Base-by-base conservation (phyloP, 805 yeast species). In the Hanseniaspora opuntiae region DNA sequence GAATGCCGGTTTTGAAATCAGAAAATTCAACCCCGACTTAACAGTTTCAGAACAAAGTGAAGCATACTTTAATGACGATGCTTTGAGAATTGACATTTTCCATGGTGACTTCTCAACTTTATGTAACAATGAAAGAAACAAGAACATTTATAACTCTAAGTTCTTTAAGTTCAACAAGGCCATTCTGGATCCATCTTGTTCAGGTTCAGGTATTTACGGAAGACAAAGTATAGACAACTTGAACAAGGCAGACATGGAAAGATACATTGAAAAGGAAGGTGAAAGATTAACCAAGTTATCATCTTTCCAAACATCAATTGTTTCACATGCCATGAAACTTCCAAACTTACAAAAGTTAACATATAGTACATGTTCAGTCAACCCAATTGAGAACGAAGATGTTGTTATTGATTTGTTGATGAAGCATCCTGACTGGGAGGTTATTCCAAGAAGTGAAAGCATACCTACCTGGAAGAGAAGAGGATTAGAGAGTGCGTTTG, bases 141-240 rank as follows among this genome's bases (percentile, higher is more conserved):
- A 44, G 39, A 38, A 47, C 11, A 41, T 53, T 14, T 47, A 48
- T 32, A 37, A 41, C 4, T 37, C 51, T 17, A 47, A 41, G n/a
- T 41, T 45, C 30, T 85, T 72, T 56, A 70, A 74, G 1, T 50
- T 32, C 42, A 74, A 77, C 17, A 84, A 87, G 4, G 81, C 86
- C 0, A 96, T 95, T 0, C 69, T 93, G 41, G 99, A 93, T 66
- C 99, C 99, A 0, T 86, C 96, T 3, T 93, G 99, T 66, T 87
- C 96, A 24, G 99, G 99, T 0, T 84, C 95, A 46, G 99, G 99
- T 3, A 93, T 93, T 41, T 90, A 90, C 70, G 96, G 97, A n/a
- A 71, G 95, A 37, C 85, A 82, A 2, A 69, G 75, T 55, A 82
- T 81, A 47, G 86, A 73, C 56, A 56, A 63, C 6, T 49, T 60